Percentiles rank a stretch among this genome's conserved stretches.
Conservation (phyloP, 352 stramenopile genomes). For the Pythium utonaiense region DNA sequence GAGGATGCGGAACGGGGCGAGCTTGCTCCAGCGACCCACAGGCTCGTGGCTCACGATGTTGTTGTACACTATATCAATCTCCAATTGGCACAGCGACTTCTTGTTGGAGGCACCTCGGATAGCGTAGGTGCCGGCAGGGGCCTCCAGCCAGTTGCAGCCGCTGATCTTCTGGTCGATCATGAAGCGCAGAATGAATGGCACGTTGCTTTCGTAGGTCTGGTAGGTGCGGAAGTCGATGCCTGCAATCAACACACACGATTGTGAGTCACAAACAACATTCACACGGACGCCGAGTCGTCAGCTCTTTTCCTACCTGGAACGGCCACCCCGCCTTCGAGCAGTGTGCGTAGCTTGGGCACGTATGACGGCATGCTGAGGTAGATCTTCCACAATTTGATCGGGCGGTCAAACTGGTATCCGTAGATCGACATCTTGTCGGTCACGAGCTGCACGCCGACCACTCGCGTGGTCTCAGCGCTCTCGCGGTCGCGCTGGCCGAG, state of each 20-base stretch:
- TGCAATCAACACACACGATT: no score
- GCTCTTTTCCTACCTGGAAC: slow-evolving; percentile 36
- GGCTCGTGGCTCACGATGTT: slow-evolving; percentile 93
- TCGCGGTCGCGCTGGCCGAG: slow-evolving; percentile 55
- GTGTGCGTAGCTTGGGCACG: slow-evolving; percentile 90
- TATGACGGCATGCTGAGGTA: slow-evolving; percentile 94
- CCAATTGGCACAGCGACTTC: slow-evolving; percentile 91
- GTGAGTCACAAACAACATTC: no score
- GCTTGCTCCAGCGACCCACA: slow-evolving; percentile 94
- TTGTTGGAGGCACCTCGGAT: slow-evolving; percentile 72
- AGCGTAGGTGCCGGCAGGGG: slow-evolving; percentile 90
- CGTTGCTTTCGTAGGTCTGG: slow-evolving; percentile 98
- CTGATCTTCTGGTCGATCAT: slow-evolving; percentile 99
- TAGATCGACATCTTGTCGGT: slow-evolving; percentile 84
- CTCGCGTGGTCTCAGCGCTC: slow-evolving; percentile 34
- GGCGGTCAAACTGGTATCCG: slow-evolving; percentile 79
- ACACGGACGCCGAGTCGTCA: no score
- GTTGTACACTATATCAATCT: slow-evolving; percentile 98
- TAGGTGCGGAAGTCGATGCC: slow-evolving; percentile 66
- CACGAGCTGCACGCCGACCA: slow-evolving; percentile 74
- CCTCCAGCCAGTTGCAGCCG: slow-evolving; percentile 97
- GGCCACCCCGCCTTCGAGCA: slow-evolving; percentile 86
- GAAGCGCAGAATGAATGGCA: slow-evolving; percentile 98
- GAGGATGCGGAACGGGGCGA: slow-evolving; percentile 97
- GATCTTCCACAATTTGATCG: slow-evolving; percentile 85